Base-by-base conservation (phyloP, 441 rosid species). In the Eruca vesicaria region DNA sequence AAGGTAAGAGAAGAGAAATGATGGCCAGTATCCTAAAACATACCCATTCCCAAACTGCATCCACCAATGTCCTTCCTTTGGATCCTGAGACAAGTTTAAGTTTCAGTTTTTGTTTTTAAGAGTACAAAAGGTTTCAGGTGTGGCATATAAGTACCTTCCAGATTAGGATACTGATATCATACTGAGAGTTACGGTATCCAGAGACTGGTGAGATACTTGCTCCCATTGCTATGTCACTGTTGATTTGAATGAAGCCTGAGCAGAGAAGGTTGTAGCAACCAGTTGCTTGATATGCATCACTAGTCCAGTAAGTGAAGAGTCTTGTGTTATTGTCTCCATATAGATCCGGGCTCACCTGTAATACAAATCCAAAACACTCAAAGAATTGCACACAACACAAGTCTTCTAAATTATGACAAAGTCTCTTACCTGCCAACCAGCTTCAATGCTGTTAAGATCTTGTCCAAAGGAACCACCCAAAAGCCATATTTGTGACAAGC, bases 241-340 rank as follows among this genome's bases (percentile, higher is more conserved):
- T 91, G 75, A 91, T 83, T 73, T 93, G 97, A 81, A 93, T 89
- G 69, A 93, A 91, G 53, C 95, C 95, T 2, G 93, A 88, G 89
- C 98, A 93, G 23, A 90, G 95, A n/a, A 91, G 93, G 84, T 91
- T 93, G 84, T 93, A 93, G 88, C 98, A 93, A 6, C 98, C 98
- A 4, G 97, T 89, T 58, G 98, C 98, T 88, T 90, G 97, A 75
- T 93, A 91, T 31, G 98, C 97, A 85, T 91, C 97, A 71, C 95
- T 91, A 78, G 96, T 93, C 98, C 98, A 93, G 82, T 93, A 93
- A 43, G 97, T 91, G 90, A 93, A 93, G 74, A 93, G 97, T 73
- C 98, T 88, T 31, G 97, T 93, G 74, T 91, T 93, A 84, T 93
- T 93, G 82, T 93, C 98, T 36, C 98, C 98, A 74, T 93, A 93